These are phyloP conservation scores for Pinus tabuliformis DNA, from an alignment of 75 land plant species.

Conservation along the genomic window DNA sequence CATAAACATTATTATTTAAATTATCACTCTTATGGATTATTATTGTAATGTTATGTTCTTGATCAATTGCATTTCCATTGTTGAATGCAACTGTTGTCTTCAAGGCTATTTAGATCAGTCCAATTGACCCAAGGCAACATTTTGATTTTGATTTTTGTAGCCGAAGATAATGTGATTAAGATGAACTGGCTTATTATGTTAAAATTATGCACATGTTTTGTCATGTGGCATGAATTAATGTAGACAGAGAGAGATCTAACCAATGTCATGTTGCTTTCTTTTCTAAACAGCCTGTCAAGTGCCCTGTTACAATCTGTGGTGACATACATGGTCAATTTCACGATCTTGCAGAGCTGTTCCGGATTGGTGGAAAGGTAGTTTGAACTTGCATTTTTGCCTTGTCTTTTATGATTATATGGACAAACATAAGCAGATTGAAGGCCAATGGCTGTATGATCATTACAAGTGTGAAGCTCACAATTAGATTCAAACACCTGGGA, in stretches of 20 bases:
- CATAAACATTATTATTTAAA: background rate
- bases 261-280: background rate
- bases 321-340: conserved; percentile 99
- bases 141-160: background rate
- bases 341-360: conserved; percentile 94
- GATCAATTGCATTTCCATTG: background rate
- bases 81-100: background rate
- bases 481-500: background rate
- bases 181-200: background rate
- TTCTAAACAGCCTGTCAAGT: conserved; percentile 83
- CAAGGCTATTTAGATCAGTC: background rate
- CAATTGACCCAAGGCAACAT: background rate
- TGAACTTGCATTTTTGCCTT: background rate
- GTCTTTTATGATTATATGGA: background rate
- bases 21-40: background rate
- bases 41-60: background rate
- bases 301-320: conserved; percentile 95
- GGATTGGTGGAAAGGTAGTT: conserved; percentile 90
- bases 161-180: background rate
- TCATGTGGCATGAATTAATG: background rate
- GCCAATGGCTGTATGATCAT: background rate
- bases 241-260: background rate
- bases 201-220: background rate
- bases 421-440: background rate
- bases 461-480: background rate